Evolutionary conservation across 257 asterid species (phyloP).

Genomic region (Scutellaria barbata): DNA sequence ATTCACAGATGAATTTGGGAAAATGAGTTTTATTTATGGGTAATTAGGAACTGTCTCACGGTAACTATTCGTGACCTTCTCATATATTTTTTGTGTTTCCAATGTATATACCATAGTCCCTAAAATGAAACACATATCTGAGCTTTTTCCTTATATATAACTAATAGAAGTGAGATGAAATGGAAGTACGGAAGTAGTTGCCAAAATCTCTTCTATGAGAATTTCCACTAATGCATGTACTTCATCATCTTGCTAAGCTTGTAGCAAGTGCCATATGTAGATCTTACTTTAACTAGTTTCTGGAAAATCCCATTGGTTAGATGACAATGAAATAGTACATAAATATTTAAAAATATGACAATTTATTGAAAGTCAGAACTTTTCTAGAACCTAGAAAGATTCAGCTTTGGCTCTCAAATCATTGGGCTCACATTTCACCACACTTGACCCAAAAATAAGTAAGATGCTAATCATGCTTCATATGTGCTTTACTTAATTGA

Average conservation of each 20-base stretch:
- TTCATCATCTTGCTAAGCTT: constrained; percentile 13
- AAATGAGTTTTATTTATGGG: no score
- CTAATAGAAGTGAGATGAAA: constrained; percentile 17
- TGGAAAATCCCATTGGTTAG: background rate
- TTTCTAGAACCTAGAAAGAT: background rate
- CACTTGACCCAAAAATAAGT: background rate
- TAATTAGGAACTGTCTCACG: no score
- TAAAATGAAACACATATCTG: background rate
- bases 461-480: background rate
- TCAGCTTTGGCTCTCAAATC: background rate
- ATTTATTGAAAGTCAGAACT: background rate
- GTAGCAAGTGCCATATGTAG: background rate
- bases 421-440: background rate
- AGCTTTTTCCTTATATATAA: background rate
- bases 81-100: no score
- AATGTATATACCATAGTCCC: background rate
- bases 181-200: background rate
- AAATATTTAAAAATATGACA: background rate
- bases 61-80: no score
- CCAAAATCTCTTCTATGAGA: background rate
- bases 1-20: no score
- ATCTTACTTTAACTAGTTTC: constrained; percentile 3
- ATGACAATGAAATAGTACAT: background rate
- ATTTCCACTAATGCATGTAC: constrained; percentile 2
- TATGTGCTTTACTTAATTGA: background rate